phyloP scores from a whole-genome alignment of 2,329 filamentous ascomycete genomes.

The Blumeria graminis region DNA sequence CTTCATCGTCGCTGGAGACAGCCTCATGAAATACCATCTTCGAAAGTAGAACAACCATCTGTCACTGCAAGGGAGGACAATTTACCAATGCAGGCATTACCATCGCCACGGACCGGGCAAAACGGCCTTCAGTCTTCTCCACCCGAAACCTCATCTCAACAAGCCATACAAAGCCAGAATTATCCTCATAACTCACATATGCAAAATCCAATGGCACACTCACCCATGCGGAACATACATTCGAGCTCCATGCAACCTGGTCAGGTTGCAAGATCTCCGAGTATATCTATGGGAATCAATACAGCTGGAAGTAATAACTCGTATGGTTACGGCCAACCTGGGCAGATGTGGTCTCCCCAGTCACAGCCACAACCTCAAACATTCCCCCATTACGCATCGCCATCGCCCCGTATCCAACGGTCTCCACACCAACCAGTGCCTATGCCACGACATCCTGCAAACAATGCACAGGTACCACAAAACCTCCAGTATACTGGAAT shows the following conservation, averaged over 20 bases:
- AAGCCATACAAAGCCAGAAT: constrained; percentile 23
- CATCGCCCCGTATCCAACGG: constrained; percentile 17
- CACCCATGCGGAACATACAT: constrained; percentile 46
- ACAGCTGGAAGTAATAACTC: constrained; percentile 20
- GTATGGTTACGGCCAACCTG: constrained; percentile 37
- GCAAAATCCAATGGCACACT: constrained; percentile 47
- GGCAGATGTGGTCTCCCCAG: constrained; percentile 40
- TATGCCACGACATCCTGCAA: constrained; percentile 32
- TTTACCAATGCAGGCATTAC: constrained; percentile 28
- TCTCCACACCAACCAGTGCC: constrained; percentile 31
- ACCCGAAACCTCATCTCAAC: constrained; percentile 17
- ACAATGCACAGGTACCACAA: constrained; percentile 29
- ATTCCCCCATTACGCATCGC: constrained; percentile 28
- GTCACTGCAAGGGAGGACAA: constrained; percentile 18
- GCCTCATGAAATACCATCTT: constrained; percentile 50
- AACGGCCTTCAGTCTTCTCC: constrained; percentile 21
- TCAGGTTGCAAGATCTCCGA: constrained; percentile 42
- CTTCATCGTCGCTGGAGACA: constrained; percentile 62
- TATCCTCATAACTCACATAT: constrained; percentile 53
- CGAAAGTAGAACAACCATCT: constrained; percentile 17
- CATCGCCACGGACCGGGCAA: constrained; percentile 32
- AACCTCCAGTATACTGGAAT: constrained; percentile 39
- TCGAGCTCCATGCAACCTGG: constrained; percentile 29
- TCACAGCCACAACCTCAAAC: constrained; percentile 38
- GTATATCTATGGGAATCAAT: constrained; percentile 23